Percentiles rank a stretch among this genome's conserved stretches.
These are phyloP conservation scores for Berberis thunbergii DNA, from an alignment of 164 flowering plant genomes.

Conservation along the genomic window DNA sequence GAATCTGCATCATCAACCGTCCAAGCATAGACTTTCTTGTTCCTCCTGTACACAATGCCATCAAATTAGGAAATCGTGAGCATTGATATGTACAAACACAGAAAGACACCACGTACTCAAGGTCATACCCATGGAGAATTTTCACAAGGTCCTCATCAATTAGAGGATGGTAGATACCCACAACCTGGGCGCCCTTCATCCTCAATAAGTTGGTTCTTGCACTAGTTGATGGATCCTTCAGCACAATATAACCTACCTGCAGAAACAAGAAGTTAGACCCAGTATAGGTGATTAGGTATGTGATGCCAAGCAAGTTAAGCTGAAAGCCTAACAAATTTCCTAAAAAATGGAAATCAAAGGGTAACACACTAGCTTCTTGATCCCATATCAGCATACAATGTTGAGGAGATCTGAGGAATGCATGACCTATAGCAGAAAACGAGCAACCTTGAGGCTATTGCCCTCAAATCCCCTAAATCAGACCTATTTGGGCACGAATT, in stretches of 20 bases:
- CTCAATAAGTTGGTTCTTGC: constrained; percentile 54
- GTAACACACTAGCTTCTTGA: too few species aligned
- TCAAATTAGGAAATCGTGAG: neutral
- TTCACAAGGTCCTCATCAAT: constrained; percentile 60
- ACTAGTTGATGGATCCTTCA: constrained; percentile 67
- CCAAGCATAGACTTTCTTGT: constrained; percentile 88
- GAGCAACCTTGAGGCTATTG: too few species aligned
- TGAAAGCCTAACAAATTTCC: too few species aligned
- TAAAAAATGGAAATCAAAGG: too few species aligned
- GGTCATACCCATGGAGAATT: constrained; percentile 55
- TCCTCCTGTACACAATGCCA: constrained; percentile 32
- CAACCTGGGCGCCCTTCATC: constrained; percentile 60
- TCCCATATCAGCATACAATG: too few species aligned
- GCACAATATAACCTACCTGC: constrained; percentile 93
- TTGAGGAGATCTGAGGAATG: too few species aligned
- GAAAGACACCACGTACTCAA: neutral
- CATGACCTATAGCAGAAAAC: too few species aligned
- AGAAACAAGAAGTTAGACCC: neutral
- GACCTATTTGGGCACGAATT: too few species aligned
- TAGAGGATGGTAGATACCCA: constrained; percentile 78
- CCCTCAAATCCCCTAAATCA: too few species aligned
- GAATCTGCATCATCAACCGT: constrained; percentile 79
- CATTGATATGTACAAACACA: neutral
- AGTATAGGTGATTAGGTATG: too few species aligned
- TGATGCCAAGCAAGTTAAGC: too few species aligned